Evolutionary conservation across 352 stramenopile genomes (phyloP), one percentile per base, ranked within the genome.

Genomic region (Pythium pyrilobum): DNA sequence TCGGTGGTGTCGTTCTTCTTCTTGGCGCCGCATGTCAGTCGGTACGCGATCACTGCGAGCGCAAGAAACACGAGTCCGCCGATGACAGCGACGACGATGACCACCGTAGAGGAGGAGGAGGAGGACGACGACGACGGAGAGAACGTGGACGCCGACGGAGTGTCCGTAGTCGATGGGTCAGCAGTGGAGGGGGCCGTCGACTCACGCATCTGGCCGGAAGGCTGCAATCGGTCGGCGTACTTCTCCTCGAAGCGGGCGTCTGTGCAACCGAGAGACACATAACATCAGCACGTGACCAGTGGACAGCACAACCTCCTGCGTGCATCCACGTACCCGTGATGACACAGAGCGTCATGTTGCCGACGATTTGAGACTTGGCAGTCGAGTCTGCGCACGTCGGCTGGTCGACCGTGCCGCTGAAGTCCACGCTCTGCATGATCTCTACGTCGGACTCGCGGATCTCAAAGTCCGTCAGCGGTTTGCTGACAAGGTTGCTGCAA

Each of bases 301-400:
- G n/a, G n/a, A n/a, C n/a, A n/a, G n/a, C n/a, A n/a, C n/a, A n/a
- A n/a, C n/a, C n/a, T n/a, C n/a, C n/a, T n/a, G n/a, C n/a, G n/a
- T n/a, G n/a, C n/a, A n/a, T n/a, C 9, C 5, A 52, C 50, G 2
- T 50, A 59, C 51, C 51, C 32, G 16, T 52, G 31, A 59, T 32
- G 28, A 59, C 51, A 45, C 51, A 59, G 6, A 36, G n/a, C 1
- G 23, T 24, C 9, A 51, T 13, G 1, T 23, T 21, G 0, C 20
- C 16, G 2, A 11, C 5, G 21, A 46, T 10, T 4, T 38, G 8
- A 28, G 11, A n/a, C 10, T 15, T 51, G 0, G 32, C 32, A 15
- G 5, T 36, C 5, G 33, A 1, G 18, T 59, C 41, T 21, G 32
- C 32, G 20, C 51, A 59, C 10, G 31, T 38, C 10, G 29, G 11